Conservation (phyloP, 495 filamentous ascomycete genomes). For the Aspergillus cavernicola region DNA sequence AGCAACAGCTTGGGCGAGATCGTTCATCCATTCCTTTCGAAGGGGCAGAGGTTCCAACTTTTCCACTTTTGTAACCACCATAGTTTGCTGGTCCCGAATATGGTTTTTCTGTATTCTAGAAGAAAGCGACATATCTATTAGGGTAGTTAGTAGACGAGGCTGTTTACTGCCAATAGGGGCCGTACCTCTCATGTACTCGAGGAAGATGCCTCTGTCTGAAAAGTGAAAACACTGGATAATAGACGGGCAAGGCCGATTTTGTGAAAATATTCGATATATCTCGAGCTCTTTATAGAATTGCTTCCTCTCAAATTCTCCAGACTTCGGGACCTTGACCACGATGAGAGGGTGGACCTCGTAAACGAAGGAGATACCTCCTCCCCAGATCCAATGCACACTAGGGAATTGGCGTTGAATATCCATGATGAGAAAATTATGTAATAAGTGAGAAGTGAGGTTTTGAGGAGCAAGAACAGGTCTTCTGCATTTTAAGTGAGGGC, state of each 20-base stretch:
- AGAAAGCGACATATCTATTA: constrained; percentile 22
- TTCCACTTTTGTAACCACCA: constrained; percentile 27
- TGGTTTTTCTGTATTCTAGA: constrained; percentile 25
- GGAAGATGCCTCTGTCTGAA: constrained; percentile 33
- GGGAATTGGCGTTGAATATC: constrained; percentile 22
- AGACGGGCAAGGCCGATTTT: constrained; percentile 29
- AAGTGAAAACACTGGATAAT: constrained; percentile 30
- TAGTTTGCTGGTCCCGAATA: constrained; percentile 21
- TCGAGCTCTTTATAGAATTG: constrained; percentile 33
- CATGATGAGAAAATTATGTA: constrained; percentile 13
- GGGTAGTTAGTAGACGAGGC: constrained; percentile 7
- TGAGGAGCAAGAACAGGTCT: background rate
- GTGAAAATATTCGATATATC: constrained; percentile 30
- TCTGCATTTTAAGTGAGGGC: background rate
- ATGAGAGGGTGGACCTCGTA: constrained; percentile 39
- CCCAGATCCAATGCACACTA: constrained; percentile 28
- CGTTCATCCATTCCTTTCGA: constrained; percentile 38
- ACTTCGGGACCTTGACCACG: constrained; percentile 35
- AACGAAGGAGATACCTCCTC: constrained; percentile 33
- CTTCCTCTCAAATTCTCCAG: constrained; percentile 30
- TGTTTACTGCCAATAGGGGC: background rate
- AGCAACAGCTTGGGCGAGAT: constrained; percentile 35
- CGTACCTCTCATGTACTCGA: constrained; percentile 38
- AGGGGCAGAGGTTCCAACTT: constrained; percentile 29
- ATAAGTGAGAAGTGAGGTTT: background rate